Percentiles rank a stretch among this genome's conserved stretches.
phyloP scores from a whole-genome alignment of 306 rosid genomes.

The Glycyrrhiza uralensis region DNA sequence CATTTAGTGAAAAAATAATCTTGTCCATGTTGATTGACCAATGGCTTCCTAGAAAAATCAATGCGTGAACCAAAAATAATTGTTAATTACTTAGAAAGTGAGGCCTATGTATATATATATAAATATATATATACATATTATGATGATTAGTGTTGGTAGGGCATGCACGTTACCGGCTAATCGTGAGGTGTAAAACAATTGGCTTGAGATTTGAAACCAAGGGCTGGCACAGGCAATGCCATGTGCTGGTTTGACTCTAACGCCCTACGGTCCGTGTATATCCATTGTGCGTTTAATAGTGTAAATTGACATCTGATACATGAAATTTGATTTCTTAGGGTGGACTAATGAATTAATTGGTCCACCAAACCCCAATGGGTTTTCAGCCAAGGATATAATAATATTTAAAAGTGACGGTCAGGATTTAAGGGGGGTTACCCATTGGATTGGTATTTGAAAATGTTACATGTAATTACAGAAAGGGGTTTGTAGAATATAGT shows the following conservation, averaged over 20 bases:
- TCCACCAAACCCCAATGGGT: no score
- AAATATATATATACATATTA: neutral
- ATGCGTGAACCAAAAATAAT: neutral
- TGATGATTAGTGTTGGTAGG: slow-evolving; percentile 4
- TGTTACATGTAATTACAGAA: no score
- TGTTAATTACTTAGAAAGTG: neutral
- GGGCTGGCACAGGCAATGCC: slow-evolving; percentile 17
- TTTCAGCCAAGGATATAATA: no score
- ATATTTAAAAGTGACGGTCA: no score
- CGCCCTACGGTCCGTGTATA: neutral
- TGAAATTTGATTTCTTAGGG: neutral
- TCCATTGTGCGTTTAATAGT: neutral
- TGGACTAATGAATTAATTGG: no score
- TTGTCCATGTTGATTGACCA: no score
- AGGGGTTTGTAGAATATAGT: no score
- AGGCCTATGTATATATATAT: slow-evolving; percentile 15
- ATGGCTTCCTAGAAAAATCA: neutral
- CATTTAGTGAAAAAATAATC: no score
- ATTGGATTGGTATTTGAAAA: no score
- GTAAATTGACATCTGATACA: neutral
- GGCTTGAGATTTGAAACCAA: slow-evolving; percentile 14
- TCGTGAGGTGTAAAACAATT: neutral
- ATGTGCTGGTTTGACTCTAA: neutral
- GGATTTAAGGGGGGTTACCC: no score
- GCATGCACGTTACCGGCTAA: slow-evolving; percentile 17